These are phyloP conservation scores for Zalaria obscura DNA, from an alignment of 2,329 filamentous ascomycete genomes.

Conservation along the genomic window DNA sequence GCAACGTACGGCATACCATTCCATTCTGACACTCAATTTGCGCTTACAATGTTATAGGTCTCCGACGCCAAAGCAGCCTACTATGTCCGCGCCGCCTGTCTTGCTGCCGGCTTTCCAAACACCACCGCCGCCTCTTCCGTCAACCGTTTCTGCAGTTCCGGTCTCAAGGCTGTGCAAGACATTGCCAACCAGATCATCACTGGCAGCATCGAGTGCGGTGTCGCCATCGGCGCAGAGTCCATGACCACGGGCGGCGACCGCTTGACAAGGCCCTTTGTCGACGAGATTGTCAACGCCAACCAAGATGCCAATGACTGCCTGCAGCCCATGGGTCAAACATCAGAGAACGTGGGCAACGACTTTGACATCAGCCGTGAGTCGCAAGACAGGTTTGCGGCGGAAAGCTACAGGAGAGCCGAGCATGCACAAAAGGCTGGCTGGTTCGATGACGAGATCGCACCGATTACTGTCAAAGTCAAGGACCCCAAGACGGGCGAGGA, in stretches of 20 bases:
- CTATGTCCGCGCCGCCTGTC: slow-evolving; percentile 74
- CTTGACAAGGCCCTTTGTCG: slow-evolving; percentile 60
- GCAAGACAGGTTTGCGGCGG: slow-evolving; percentile 76
- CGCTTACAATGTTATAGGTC: slow-evolving; percentile 37
- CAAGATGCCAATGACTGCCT: slow-evolving; percentile 76
- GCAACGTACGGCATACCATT: slow-evolving; percentile 53
- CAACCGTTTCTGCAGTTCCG: slow-evolving; percentile 96
- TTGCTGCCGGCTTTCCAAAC: slow-evolving; percentile 88
- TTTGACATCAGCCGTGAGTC: slow-evolving; percentile 68
- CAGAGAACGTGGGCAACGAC: slow-evolving; percentile 86
- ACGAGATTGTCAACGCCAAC: slow-evolving; percentile 53
- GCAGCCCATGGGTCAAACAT: slow-evolving; percentile 96
- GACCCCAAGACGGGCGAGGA: slow-evolving; percentile 67
- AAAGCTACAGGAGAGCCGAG: slow-evolving; percentile 81
- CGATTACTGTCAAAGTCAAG: slow-evolving; percentile 70
- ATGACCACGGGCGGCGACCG: slow-evolving; percentile 67
- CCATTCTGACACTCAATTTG: not conserved
- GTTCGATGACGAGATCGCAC: slow-evolving; percentile 89
- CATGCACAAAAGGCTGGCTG: slow-evolving; percentile 77
- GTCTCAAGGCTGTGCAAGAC: slow-evolving; percentile 87
- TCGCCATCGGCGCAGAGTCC: slow-evolving; percentile 77
- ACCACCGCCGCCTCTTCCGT: slow-evolving; percentile 68
- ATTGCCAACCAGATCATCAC: slow-evolving; percentile 75
- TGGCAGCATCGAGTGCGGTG: slow-evolving; percentile 72
- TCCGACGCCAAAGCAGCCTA: slow-evolving; percentile 77